These are phyloP conservation scores for Lippia alba DNA, from an alignment of 305 asterid species.

Conservation along the genomic window DNA sequence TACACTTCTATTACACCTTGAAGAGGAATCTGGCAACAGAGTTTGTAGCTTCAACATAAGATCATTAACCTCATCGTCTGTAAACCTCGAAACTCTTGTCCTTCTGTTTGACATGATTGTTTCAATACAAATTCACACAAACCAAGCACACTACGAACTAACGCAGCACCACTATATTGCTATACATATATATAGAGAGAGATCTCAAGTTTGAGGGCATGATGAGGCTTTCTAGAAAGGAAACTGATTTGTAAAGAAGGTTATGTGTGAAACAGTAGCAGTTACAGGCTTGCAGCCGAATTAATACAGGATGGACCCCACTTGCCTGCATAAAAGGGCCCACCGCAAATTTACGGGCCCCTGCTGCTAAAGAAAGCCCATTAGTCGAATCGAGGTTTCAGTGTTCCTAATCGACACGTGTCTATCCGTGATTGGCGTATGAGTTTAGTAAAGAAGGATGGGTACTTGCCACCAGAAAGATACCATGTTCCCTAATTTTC, in stretches of 20 bases:
- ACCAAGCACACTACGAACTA: neutral
- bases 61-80: constrained; percentile 54
- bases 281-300: constrained; percentile 21
- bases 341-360: constrained; percentile 5
- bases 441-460: constrained; percentile 22
- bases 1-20: constrained; percentile 53
- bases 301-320: constrained; percentile 35
- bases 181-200: neutral
- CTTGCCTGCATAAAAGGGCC: constrained; percentile 28
- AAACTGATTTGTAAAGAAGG: constrained; percentile 19
- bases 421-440: constrained; percentile 16
- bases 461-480: constrained; percentile 40
- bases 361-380: constrained; percentile 1
- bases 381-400: neutral
- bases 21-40: constrained; percentile 51
- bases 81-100: constrained; percentile 43
- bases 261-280: constrained; percentile 14
- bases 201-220: constrained; percentile 13
- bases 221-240: constrained; percentile 43
- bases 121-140: constrained; percentile 1
- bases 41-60: constrained; percentile 58
- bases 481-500: constrained; percentile 36
- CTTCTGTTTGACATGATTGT: constrained; percentile 53
- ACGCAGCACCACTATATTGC: too few species aligned
- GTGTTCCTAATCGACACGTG: constrained; percentile 16